A percentile compares a stretch with the other conserved stretches of the same genome.
phyloP scores from a whole-genome alignment of 768 basidiomycete genomes.

The Boletus barrowsii region DNA sequence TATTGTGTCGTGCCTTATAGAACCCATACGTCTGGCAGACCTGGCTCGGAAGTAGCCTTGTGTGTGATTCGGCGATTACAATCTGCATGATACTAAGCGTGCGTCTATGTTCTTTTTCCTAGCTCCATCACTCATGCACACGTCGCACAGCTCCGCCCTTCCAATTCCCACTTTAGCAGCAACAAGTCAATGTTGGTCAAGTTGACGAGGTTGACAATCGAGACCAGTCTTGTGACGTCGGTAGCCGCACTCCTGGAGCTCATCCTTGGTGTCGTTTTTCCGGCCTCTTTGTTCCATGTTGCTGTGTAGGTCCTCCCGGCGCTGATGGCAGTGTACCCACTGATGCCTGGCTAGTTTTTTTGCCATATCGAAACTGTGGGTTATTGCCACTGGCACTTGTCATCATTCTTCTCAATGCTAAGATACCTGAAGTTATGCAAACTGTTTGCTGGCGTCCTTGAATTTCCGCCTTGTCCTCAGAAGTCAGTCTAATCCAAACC shows the following conservation, averaged over 20 bases:
- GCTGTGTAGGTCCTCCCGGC: conserved; percentile 9
- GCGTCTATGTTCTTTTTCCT: background rate
- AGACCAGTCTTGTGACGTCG: conserved; percentile 22
- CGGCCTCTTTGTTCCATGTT: too few species aligned
- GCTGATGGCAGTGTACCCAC: too few species aligned
- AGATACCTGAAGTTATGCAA: conserved; percentile 14
- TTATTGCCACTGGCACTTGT: too few species aligned
- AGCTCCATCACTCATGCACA: background rate
- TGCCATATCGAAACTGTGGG: conserved; percentile 15
- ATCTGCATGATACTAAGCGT: conserved; percentile 17
- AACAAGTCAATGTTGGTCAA: conserved; percentile 1
- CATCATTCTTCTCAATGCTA: background rate
- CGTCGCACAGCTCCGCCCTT: conserved; percentile 10
- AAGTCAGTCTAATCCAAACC: background rate
- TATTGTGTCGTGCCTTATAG: too few species aligned
- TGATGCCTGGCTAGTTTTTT: conserved; percentile 6
- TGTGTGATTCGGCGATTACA: conserved; percentile 21
- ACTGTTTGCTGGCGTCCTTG: conserved; percentile 11
- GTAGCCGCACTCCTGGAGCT: conserved; percentile 19
- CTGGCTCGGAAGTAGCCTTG: conserved; percentile 21
- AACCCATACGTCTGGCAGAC: conserved; percentile 3
- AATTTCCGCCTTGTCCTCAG: conserved; percentile 6
- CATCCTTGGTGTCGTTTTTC: conserved; percentile 1
- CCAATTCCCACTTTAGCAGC: background rate
- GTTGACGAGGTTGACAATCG: conserved; percentile 20